Base-by-base conservation (phyloP, 2,329 filamentous ascomycete species). In the Calonectria honghensis region DNA sequence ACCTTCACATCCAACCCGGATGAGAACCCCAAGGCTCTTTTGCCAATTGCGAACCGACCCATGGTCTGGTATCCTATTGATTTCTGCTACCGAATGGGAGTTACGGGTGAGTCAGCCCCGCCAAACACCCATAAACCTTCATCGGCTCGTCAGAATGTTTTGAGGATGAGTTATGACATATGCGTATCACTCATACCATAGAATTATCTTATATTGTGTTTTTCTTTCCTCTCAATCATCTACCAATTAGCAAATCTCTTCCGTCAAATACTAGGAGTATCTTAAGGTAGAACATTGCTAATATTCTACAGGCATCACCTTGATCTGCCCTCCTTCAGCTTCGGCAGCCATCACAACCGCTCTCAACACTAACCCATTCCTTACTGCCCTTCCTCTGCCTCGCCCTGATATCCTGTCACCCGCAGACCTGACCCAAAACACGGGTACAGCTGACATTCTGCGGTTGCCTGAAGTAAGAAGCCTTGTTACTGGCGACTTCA, bases 21-120 rank as follows among this genome's bases (percentile, higher is more conserved):
- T 85, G 93, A 96, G 82, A 93, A 94, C 75, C 94, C 95, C 13
- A 97, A 97, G 85, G 94, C 95, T 13, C 90, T 97, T 29, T 86
- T 97, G 10, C 95, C 95, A 7, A 94, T 97, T 74, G 95, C 95
- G 45, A 97, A 97, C 84, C 87, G 95, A 79, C 95, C 95, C 1
- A 97, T 97, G 95, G 93, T 97, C 59, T 96, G 95, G 94, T 97
- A 97, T 83, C 93, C 95, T 7, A 91, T 97, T 51, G 94, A 96
- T 81, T 96, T 95, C 86, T 96, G 94, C 85, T 94, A 95, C 82
- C 92, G 94, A 48, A 94, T 94, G 84, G 94, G 95, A 79, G 91
- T 96, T 78, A 94, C 93, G 81, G 89, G 94, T 94, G 85, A 85
- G 90, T 84, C 67, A 73, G 64, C 67, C 41, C 57, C 59, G 35